These are phyloP conservation scores for Melocanna baccifera DNA, from an alignment of 176 grass and related monocot genomes.

Conservation along the genomic window DNA sequence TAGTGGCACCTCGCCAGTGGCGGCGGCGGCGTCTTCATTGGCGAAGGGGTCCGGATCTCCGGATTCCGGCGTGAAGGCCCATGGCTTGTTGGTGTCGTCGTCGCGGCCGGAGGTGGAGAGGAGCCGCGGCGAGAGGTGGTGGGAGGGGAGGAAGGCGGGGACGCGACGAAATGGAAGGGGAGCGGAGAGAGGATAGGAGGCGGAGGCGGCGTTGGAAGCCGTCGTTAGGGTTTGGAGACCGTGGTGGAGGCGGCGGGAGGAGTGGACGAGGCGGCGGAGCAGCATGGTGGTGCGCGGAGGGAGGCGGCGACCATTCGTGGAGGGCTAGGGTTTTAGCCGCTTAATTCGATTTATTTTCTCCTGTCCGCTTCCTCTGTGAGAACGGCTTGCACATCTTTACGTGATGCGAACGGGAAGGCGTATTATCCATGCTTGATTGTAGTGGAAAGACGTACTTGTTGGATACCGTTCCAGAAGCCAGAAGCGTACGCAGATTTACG, in stretches of 20 bases:
- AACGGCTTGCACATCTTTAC: accelerated
- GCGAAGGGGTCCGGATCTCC: slow-evolving; percentile 47
- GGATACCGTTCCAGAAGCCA: background rate
- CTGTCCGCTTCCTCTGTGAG: background rate
- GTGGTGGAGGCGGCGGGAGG: slow-evolving; percentile 43
- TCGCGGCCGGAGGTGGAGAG: slow-evolving; percentile 54
- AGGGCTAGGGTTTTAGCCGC: slow-evolving; percentile 60
- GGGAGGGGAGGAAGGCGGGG: background rate
- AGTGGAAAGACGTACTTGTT: accelerated
- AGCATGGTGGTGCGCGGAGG: slow-evolving; percentile 47
- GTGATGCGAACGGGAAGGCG: background rate
- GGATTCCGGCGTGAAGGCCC: slow-evolving; percentile 36
- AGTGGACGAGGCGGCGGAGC: slow-evolving; percentile 55
- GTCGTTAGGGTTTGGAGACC: slow-evolving; percentile 30
- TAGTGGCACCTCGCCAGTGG: slow-evolving; percentile 19
- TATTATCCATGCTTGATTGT: accelerated
- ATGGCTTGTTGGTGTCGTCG: slow-evolving; percentile 44
- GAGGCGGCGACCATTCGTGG: slow-evolving; percentile 37
- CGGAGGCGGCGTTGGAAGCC: background rate
- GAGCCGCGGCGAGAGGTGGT: slow-evolving; percentile 31
- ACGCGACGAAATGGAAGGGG: slow-evolving; percentile 12
- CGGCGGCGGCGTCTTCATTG: background rate
- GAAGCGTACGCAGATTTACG: background rate
- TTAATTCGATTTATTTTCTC: background rate
- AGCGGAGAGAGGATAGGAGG: background rate